Conservation (phyloP, 768 basidiomycete species). For the Lentinus tigrinus region DNA sequence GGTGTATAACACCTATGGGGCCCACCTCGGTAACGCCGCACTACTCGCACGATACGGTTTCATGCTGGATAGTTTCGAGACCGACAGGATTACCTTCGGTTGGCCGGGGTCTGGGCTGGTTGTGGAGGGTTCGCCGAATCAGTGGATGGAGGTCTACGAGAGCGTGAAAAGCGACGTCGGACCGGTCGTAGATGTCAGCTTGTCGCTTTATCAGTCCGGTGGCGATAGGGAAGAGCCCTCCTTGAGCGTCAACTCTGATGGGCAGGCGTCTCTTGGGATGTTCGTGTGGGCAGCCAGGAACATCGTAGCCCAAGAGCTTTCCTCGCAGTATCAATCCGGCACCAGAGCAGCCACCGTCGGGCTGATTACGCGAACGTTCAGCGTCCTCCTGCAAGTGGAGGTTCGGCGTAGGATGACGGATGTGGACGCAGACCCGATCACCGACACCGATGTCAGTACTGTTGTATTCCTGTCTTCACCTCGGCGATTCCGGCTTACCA, state of each 20-base stretch:
- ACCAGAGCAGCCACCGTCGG: background rate
- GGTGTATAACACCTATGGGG: slow-evolving; percentile 43
- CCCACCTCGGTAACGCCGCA: slow-evolving; percentile 36
- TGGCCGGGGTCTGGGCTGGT: slow-evolving; percentile 10
- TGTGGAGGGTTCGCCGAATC: background rate
- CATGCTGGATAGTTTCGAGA: slow-evolving; percentile 37
- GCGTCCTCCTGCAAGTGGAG: too few species aligned
- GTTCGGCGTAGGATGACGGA: background rate
- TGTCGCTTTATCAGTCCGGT: slow-evolving; percentile 7
- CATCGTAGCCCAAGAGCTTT: background rate
- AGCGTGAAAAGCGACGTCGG: background rate
- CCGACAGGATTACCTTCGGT: slow-evolving; percentile 28
- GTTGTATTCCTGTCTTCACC: background rate
- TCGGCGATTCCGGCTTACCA: background rate
- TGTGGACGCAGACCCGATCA: background rate
- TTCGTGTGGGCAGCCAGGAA: slow-evolving; percentile 21
- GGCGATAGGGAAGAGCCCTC: background rate
- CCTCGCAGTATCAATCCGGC: background rate
- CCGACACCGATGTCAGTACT: background rate
- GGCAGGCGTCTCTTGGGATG: slow-evolving; percentile 18
- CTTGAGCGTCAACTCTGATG: slow-evolving; percentile 25
- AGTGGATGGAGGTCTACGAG: background rate
- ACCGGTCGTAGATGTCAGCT: background rate
- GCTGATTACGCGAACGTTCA: background rate
- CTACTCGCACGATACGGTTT: slow-evolving; percentile 43